Evolutionary conservation across 177 flowering plant genomes (phyloP), one percentile per base, ranked within the genome.

Genomic region (Vitis hybrid): DNA sequence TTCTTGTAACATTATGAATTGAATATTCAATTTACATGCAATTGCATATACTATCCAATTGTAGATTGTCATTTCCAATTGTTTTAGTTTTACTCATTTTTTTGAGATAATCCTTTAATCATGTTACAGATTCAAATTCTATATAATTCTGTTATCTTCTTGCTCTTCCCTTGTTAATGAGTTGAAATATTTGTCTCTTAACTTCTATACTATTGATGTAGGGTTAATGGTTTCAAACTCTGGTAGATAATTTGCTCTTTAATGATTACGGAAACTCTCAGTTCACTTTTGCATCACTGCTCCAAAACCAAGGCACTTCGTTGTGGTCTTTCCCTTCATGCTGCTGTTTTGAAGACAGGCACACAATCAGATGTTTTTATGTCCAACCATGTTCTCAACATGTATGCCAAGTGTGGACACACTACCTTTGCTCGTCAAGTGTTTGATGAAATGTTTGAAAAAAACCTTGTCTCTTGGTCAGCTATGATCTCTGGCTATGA

Each of bases 381-480:
- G 27, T 84, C 86, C 30, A 91, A 91, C 78, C 92, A 91, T 50
- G 69, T 87, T 15, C 79, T 91, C 54, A 91, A 89, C 73, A 75
- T 89, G 85, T 88, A 91, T 55, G 88, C 91, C 0, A 91, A 89
- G 59, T 88, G 91, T 66, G 85, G 83, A 8, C 49, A 68, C 3
- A 66, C 82, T 10, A 7, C n/a, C 4, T 11, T 50, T 48, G 92
- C 97, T 14, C 85, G 70, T 14, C 62, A 71, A 12, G 51, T 86
- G 70, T 91, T 91, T 35, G 89, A 88, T 14, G 88, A 87, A 74
- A 91, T 91, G 92, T 40, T 88, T 18, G 76, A 84, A 2, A 80
- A 83, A 81, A 90, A 90, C 67, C 70, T 90, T 2, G 94, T 90
- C 2, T 85, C 94, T 0, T 92, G 94, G 94, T 86, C 94, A 2